Evolutionary conservation across 495 filamentous ascomycete species (phyloP), one percentile per base, ranked within the genome.

Genomic region (Peziza echinospora): DNA sequence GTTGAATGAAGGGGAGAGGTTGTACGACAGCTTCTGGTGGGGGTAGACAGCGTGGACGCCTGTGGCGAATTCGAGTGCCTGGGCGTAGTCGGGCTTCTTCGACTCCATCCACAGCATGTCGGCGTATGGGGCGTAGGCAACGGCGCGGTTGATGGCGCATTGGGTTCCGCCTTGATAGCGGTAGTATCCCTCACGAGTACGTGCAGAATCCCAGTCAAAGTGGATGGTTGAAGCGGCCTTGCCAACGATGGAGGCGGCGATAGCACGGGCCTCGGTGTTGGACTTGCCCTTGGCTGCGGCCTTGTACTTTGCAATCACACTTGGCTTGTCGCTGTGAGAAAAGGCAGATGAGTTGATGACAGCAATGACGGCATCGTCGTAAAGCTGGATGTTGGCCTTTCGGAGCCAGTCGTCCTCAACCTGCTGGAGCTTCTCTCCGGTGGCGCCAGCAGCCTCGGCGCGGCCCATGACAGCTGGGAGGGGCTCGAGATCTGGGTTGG

Each of bases 31-130:
- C 80, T 97, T 97, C 64, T 92, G 82, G 67, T 97, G 80, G 8
- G 89, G 89, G 79, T 79, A 94, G 17, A 84, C 81, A 43, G 82
- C 79, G 62, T 96, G 89, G 26, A 97, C 86, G 45, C 89, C 89
- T 39, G 82, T 71, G 21, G 89, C 91, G 53, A 97, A 97, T 57
- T 94, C 81, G 68, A 84, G 76, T 23, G 89, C 89, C 66, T 96
- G 89, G 37, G 68, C 64, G 64, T 75, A 96, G 62, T 96, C 89
- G 40, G 89, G 89, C 47, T 93, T 69, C 65, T 93, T 93, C 68
- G 76, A 83, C 75, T 97, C 89, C 89, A 97, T 97, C 89, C 89
- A 97, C 63, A 97, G 83, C 55, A 92, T 70, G 58, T 97, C 89
- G 41, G 79, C 77, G 65, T 92, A 94, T 7, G 89, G 91, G 2